Evolutionary conservation across 352 stramenopile species (phyloP).

Genomic region (Peronospora belbahrii): DNA sequence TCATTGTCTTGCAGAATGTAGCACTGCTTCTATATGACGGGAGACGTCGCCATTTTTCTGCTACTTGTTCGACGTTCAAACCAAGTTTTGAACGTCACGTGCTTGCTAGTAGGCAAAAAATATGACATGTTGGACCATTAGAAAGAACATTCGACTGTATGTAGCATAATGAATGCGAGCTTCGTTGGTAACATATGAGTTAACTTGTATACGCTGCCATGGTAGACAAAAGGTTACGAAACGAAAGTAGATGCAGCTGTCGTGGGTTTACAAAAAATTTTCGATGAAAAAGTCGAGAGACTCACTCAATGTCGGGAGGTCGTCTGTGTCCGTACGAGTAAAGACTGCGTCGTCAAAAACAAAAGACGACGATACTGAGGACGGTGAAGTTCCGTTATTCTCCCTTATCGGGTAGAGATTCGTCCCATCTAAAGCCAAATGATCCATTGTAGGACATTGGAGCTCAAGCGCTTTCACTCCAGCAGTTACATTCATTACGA

Average conservation of each 20-base stretch:
- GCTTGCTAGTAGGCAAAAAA: neutral
- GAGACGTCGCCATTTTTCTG: too few relatives aligned
- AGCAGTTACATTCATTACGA: neutral
- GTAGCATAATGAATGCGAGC: neutral
- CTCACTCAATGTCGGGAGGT: constrained; percentile 43
- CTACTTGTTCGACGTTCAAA: too few relatives aligned
- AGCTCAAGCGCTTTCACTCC: constrained; percentile 3
- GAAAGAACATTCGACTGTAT: neutral
- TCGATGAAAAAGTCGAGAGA: constrained; percentile 61
- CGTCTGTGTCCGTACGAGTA: constrained; percentile 16
- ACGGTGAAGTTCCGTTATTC: constrained; percentile 26
- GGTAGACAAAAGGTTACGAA: neutral
- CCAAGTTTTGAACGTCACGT: neutral
- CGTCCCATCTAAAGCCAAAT: constrained; percentile 9
- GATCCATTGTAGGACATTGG: constrained; percentile 20
- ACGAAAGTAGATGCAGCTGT: neutral
- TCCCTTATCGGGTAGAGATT: constrained; percentile 5
- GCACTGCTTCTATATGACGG: too few relatives aligned
- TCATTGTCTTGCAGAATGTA: too few relatives aligned
- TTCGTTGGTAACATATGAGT: neutral
- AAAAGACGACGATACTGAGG: constrained; percentile 26
- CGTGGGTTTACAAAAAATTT: constrained; percentile 12
- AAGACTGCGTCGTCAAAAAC: constrained; percentile 13
- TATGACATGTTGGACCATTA: neutral
- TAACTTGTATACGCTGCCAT: constrained; percentile 6